Conservation (phyloP, 2,329 filamentous ascomycete genomes). For the Tolypocladium album region DNA sequence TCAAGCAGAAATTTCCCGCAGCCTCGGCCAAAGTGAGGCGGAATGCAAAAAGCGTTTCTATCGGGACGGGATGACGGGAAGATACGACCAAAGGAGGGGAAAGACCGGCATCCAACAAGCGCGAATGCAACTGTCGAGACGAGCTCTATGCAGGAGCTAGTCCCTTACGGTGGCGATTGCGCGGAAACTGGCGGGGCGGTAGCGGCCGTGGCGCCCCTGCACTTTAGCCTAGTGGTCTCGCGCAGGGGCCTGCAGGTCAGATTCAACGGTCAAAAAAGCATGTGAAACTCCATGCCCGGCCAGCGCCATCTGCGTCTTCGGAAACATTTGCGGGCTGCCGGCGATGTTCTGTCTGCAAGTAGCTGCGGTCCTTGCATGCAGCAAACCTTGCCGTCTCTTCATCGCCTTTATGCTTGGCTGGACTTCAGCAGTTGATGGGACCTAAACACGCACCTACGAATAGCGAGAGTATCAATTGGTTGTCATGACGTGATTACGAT, state of each 20-base stretch:
- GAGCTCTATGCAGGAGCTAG: not conserved
- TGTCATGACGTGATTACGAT: not conserved
- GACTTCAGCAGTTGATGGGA: not conserved
- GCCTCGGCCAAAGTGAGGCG: not conserved
- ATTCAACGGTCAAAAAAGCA: not conserved
- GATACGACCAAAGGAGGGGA: not conserved
- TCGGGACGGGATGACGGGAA: not conserved
- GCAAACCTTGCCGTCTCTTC: not conserved
- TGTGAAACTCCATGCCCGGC: not conserved
- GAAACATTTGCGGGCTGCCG: not conserved
- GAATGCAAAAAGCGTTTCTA: not conserved
- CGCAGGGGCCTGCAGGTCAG: not conserved
- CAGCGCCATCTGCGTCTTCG: not conserved
- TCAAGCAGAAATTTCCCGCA: not conserved
- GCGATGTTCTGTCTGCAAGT: not conserved
- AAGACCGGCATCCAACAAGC: not conserved
- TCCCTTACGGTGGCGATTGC: not conserved
- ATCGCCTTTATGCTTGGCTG: too few relatives aligned
- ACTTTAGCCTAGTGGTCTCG: not conserved
- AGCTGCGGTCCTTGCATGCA: not conserved
- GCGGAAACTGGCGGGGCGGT: slow-evolving; percentile 2
- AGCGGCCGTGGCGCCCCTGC: not conserved
- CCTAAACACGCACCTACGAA: not conserved
- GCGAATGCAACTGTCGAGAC: not conserved
- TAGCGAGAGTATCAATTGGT: not conserved